Base-by-base conservation (phyloP, 192 early-diverging fungal species). In the Linnemannia exigua region DNA sequence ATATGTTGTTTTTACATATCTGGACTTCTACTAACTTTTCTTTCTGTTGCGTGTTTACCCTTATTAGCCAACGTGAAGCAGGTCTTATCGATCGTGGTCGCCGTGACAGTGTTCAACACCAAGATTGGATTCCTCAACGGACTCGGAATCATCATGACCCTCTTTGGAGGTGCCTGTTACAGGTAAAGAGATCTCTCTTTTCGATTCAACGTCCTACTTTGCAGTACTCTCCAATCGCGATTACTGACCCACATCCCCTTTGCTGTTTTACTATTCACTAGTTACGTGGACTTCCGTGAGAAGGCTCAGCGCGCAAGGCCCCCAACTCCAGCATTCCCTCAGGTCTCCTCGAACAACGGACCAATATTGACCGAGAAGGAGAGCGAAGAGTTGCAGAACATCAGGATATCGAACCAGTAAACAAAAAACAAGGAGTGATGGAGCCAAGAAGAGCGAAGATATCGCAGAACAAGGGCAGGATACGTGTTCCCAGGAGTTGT, bases 11-110 rank as follows among this genome's bases (percentile, higher is more conserved):
- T 44, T 9, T 9, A 9, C 41, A 3, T 6, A 9, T 44, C 41
- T 38, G 44, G 25, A n/a, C 14, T 19, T 22, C 1, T 70, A 3
- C 33, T 70, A 5, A 50, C 22, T 28, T 6, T 1, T 46, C 48
- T 22, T 5, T 35, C 6, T 15, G 58, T n/a, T 72, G 16, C 46
- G 22, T 33, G 22, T 20, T 67, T 51, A 14, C 19, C n/a, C 47
- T 22, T 63, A 22, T 20, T 82, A 90, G 92, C 89, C 44, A 95
- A 95, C 79, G 94, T 95, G 19, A 95, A 95, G 84, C 94, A 95
- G 75, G 94, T 93, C 8, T 88, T 95, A 35, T 93, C 93, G 44
- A 94, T 95, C 61, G 85, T 92, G 54, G 76, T 92, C 37, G 87
- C 91, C 22, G 94, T 94, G 16, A 88, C 89, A 22, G 91, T 92